Evolutionary conservation across 805 yeast genomes (phyloP).

Genomic region (Myxozyma kluyveri): DNA sequence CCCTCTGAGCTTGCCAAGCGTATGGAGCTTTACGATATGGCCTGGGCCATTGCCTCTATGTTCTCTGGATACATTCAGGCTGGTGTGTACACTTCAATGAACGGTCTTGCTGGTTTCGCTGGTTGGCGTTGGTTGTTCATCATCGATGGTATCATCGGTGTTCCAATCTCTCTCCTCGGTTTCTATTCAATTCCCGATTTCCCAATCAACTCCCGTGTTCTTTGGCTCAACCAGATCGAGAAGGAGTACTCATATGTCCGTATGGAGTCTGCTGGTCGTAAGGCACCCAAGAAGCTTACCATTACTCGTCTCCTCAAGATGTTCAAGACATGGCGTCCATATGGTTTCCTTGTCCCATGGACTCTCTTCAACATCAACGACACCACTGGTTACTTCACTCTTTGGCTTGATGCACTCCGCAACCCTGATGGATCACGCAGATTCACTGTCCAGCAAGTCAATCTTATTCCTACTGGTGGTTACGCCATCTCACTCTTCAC

Average conservation of each 20-base stretch:
- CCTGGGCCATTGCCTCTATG: constrained; percentile 60
- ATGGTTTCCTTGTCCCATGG: constrained; percentile 16
- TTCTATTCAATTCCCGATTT: constrained; percentile 56
- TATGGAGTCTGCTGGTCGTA: constrained; percentile 17
- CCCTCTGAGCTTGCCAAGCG: constrained; percentile 58
- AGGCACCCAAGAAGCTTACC: constrained; percentile 18
- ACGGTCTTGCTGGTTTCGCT: constrained; percentile 52
- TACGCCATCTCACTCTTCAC: constrained; percentile 36
- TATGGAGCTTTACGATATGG: constrained; percentile 57
- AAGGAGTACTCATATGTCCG: constrained; percentile 13
- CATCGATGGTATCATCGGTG: constrained; percentile 15
- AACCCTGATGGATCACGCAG: constrained; percentile 17
- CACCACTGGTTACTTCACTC: constrained; percentile 32
- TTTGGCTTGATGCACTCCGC: constrained; percentile 36
- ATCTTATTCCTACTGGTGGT: constrained; percentile 41
- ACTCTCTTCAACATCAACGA: constrained; percentile 10
- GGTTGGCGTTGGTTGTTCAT: constrained; percentile 53
- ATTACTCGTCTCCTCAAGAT: not conserved
- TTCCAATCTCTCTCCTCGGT: constrained; percentile 22
- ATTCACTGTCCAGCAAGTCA: constrained; percentile 35
- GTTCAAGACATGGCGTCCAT: constrained; percentile 17
- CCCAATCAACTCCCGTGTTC: constrained; percentile 54
- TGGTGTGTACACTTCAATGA: constrained; percentile 48
- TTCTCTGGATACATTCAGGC: constrained; percentile 64
- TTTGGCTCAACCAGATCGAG: constrained; percentile 43